Conservation (phyloP, 2,329 filamentous ascomycete species). For the Didymellaceae sp. region DNA sequence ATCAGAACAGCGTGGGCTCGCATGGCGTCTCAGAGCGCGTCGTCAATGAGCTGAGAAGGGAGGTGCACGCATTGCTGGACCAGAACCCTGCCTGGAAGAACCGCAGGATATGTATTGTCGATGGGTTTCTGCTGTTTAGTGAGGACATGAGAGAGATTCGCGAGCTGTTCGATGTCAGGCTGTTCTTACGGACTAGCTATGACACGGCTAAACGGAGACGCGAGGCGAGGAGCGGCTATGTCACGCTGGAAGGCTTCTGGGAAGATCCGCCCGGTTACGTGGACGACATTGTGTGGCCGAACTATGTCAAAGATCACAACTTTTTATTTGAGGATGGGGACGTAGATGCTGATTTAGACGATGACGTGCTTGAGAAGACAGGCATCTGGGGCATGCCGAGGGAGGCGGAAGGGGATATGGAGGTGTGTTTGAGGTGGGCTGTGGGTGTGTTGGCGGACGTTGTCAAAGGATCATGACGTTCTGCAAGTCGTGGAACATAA, state of each 20-base stretch:
- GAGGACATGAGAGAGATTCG: slow-evolving; percentile 60
- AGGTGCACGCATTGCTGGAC: slow-evolving; percentile 21
- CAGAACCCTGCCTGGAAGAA: slow-evolving; percentile 24
- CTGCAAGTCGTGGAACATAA: not conserved
- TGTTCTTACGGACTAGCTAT: slow-evolving; percentile 76
- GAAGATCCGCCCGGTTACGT: slow-evolving; percentile 92
- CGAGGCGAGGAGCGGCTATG: slow-evolving; percentile 75
- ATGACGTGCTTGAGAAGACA: slow-evolving; percentile 42
- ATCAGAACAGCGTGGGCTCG: slow-evolving; percentile 61
- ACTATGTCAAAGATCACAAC: slow-evolving; percentile 81
- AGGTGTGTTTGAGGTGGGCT: slow-evolving; percentile 41
- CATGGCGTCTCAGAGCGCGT: slow-evolving; percentile 39
- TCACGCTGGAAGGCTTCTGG: slow-evolving; percentile 88
- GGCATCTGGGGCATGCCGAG: slow-evolving; percentile 49
- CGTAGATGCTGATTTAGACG: slow-evolving; percentile 64
- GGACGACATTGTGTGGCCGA: slow-evolving; percentile 93
- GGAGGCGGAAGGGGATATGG: slow-evolving; percentile 45
- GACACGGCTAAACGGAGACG: slow-evolving; percentile 68
- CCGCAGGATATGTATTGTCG: slow-evolving; percentile 68
- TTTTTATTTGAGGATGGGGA: slow-evolving; percentile 78
- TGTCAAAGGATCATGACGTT: slow-evolving; percentile 22
- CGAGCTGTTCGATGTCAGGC: slow-evolving; percentile 71
- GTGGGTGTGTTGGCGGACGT: slow-evolving; percentile 30
- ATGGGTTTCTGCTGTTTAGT: slow-evolving; percentile 87
- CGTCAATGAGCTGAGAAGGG: slow-evolving; percentile 48